Conservation (phyloP, 176 grass and related monocot species). For the Bromus sterilis region DNA sequence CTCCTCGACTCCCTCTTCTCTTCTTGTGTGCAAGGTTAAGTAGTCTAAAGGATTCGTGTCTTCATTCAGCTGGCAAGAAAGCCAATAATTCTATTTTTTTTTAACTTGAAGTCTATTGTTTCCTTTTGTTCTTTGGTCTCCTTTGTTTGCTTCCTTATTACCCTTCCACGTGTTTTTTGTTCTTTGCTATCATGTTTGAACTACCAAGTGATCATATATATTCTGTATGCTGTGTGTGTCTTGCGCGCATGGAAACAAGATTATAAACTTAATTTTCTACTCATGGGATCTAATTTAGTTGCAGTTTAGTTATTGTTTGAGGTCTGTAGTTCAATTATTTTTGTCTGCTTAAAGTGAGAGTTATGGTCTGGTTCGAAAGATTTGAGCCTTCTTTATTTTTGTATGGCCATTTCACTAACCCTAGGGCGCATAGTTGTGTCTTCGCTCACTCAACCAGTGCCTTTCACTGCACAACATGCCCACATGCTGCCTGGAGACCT, state of each 20-base stretch:
- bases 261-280: not conserved
- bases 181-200: not conserved
- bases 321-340: too few species aligned
- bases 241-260: too few species aligned
- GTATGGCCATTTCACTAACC: too few species aligned
- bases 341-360: too few species aligned
- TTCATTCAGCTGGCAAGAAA: constrained; percentile 22
- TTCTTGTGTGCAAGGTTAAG: constrained; percentile 36
- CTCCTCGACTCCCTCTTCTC: not conserved
- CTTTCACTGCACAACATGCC: too few species aligned
- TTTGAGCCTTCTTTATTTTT: too few species aligned
- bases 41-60: constrained; percentile 29
- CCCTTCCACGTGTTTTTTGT: not conserved
- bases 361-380: too few species aligned
- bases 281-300: not conserved
- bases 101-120: not conserved
- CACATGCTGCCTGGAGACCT: too few species aligned
- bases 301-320: not conserved
- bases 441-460: too few species aligned
- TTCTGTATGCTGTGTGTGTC: too few species aligned
- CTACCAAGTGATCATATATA: not conserved
- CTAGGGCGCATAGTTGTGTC: too few species aligned
- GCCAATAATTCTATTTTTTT: constrained; percentile 17
- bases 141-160: not conserved
- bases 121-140: not conserved